These are phyloP conservation scores for Elsinoe perseae DNA, from an alignment of 2,329 filamentous ascomycete genomes.

Conservation along the genomic window DNA sequence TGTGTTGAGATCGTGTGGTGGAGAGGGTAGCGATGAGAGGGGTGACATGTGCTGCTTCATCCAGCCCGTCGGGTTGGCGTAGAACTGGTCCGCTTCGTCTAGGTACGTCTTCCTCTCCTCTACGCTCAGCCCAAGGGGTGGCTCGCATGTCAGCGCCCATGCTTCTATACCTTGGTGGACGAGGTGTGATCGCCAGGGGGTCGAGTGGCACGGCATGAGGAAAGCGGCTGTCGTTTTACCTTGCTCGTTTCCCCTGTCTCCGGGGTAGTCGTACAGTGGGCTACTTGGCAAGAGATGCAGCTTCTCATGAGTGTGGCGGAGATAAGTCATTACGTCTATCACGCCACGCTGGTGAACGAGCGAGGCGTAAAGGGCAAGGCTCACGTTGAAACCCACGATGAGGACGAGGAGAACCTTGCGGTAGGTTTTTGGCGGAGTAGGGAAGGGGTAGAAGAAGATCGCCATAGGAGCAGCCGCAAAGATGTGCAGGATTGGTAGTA, in stretches of 20 bases:
- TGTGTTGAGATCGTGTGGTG: background rate
- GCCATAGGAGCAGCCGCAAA: slow-evolving; percentile 62
- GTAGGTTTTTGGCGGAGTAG: slow-evolving; percentile 22
- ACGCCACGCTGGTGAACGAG: slow-evolving; percentile 74
- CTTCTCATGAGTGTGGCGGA: slow-evolving; percentile 65
- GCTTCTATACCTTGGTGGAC: slow-evolving; percentile 66
- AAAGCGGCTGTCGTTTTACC: slow-evolving; percentile 57
- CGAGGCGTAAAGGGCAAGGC: slow-evolving; percentile 66
- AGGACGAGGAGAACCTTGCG: slow-evolving; percentile 46
- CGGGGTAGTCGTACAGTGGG: background rate
- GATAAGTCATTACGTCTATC: slow-evolving; percentile 62
- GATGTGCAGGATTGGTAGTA: slow-evolving; percentile 79
- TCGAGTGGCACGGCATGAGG: slow-evolving; percentile 92
- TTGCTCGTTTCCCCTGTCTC: slow-evolving; percentile 22
- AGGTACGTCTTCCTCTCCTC: slow-evolving; percentile 60
- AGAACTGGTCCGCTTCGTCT: slow-evolving; percentile 90
- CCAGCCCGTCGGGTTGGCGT: slow-evolving; percentile 51
- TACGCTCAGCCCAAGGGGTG: slow-evolving; percentile 62
- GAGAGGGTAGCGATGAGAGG: slow-evolving; percentile 1
- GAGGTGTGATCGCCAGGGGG: slow-evolving; percentile 86
- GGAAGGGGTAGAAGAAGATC: slow-evolving; percentile 51
- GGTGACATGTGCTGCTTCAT: slow-evolving; percentile 35
- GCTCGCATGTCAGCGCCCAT: slow-evolving; percentile 84
- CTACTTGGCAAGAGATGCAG: slow-evolving; percentile 26
- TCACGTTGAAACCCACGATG: slow-evolving; percentile 57